A percentile compares a stretch with the other conserved stretches of the same genome.
phyloP scores from a whole-genome alignment of 176 grass and related monocot species.

The Bromus sterilis region DNA sequence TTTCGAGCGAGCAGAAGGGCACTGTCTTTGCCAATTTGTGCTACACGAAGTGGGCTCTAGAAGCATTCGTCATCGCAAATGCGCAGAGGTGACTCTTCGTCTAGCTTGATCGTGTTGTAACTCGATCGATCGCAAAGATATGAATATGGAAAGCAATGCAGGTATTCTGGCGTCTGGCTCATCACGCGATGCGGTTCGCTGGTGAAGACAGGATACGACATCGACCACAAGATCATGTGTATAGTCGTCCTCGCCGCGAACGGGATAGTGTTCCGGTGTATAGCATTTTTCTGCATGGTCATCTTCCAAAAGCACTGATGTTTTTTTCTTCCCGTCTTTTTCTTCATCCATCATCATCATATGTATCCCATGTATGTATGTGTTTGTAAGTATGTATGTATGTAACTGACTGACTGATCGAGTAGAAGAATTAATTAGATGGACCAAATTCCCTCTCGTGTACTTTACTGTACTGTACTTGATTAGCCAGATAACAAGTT shows the following conservation, averaged over 20 bases:
- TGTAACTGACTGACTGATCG: not conserved
- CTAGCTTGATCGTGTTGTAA: not conserved
- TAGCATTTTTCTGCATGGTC: slow-evolving; percentile 88
- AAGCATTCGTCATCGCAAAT: slow-evolving; percentile 78
- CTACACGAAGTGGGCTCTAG: slow-evolving; percentile 92
- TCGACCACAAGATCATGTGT: slow-evolving; percentile 56
- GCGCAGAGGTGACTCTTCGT: slow-evolving; percentile 48
- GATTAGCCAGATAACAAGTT: not conserved
- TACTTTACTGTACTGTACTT: not conserved
- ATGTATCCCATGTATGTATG: not conserved
- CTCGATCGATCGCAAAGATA: not conserved
- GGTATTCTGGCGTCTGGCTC: slow-evolving; percentile 64
- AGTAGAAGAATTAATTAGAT: not conserved
- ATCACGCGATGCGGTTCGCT: slow-evolving; percentile 71
- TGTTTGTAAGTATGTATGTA: too few species aligned
- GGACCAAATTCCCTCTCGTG: not conserved
- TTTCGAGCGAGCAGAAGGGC: slow-evolving; percentile 59
- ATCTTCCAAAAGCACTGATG: slow-evolving; percentile 66
- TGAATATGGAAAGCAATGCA: not conserved
- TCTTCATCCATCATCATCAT: not conserved
- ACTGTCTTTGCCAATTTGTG: slow-evolving; percentile 52
- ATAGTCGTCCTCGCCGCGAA: slow-evolving; percentile 52
- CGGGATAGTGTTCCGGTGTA: slow-evolving; percentile 61
- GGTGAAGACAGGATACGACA: slow-evolving; percentile 47
- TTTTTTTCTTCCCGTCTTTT: not conserved